A percentile compares a stretch with the other conserved stretches of the same genome.
Conservation (phyloP, 106 monocot genomes). For the Posidonia australis region DNA sequence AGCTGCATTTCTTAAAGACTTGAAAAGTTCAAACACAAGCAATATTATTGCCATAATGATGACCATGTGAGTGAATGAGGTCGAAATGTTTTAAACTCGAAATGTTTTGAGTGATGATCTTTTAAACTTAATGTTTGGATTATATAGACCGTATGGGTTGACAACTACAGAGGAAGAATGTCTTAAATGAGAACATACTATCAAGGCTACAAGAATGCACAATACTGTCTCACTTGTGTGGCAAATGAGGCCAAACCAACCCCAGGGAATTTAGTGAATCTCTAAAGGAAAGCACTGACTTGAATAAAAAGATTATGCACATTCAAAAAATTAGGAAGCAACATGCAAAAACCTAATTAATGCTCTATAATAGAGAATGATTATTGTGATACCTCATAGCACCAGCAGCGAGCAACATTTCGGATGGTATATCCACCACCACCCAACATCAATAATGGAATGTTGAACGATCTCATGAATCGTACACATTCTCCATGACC, state of each 20-base stretch:
- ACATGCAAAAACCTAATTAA: background rate
- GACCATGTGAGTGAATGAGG: no score
- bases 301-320: background rate
- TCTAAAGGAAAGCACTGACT: background rate
- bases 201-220: no score
- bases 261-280: background rate
- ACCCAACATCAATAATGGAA: slow-evolving; percentile 20
- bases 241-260: background rate
- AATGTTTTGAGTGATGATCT: no score
- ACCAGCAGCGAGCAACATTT: slow-evolving; percentile 33
- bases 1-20: no score
- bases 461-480: slow-evolving; percentile 28
- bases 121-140: no score
- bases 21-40: no score
- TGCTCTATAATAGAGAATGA: background rate
- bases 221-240: background rate
- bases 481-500: slow-evolving; percentile 26
- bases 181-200: no score
- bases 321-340: background rate
- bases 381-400: slow-evolving; percentile 14
- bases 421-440: slow-evolving; percentile 33
- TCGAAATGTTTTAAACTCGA: no score
- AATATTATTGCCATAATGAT: no score
- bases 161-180: no score
- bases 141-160: no score